phyloP scores from a whole-genome alignment of 73 alveolate species.

The Stentor coeruleus region DNA sequence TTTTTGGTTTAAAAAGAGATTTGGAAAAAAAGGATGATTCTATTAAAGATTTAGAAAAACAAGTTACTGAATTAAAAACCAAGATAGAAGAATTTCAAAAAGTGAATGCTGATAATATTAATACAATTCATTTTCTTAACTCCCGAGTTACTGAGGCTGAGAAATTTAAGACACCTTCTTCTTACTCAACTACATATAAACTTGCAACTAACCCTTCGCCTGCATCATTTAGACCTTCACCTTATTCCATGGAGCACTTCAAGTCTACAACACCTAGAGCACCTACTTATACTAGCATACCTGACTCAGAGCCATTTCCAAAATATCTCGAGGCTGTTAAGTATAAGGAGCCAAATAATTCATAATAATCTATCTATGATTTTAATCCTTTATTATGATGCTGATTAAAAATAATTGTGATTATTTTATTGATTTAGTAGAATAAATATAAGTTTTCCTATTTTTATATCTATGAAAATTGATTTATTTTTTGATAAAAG shows the following conservation, averaged over 20 bases:
- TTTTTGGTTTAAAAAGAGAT: conserved; percentile 33
- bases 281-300: neutral
- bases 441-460: no score
- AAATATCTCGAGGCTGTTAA: no score
- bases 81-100: conserved; percentile 37
- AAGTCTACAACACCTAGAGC: conserved; percentile 11
- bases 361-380: no score
- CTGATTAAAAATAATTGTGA: no score
- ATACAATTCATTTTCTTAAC: conserved; percentile 34
- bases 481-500: no score
- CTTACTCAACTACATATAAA: conserved; percentile 8
- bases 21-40: conserved; percentile 33
- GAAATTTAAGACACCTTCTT: neutral
- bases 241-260: neutral
- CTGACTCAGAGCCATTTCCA: no score
- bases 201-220: neutral
- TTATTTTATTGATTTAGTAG: no score
- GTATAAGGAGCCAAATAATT: no score
- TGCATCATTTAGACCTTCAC: conserved; percentile 14
- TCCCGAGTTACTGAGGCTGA: conserved; percentile 26
- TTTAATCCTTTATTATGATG: no score
- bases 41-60: conserved; percentile 12
- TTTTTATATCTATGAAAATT: no score
- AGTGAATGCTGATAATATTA: conserved; percentile 3
- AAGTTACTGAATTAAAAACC: conserved; percentile 21